These are phyloP conservation scores for Chamaecrista fasciculata DNA, from an alignment of 306 rosid genomes.

Conservation along the genomic window DNA sequence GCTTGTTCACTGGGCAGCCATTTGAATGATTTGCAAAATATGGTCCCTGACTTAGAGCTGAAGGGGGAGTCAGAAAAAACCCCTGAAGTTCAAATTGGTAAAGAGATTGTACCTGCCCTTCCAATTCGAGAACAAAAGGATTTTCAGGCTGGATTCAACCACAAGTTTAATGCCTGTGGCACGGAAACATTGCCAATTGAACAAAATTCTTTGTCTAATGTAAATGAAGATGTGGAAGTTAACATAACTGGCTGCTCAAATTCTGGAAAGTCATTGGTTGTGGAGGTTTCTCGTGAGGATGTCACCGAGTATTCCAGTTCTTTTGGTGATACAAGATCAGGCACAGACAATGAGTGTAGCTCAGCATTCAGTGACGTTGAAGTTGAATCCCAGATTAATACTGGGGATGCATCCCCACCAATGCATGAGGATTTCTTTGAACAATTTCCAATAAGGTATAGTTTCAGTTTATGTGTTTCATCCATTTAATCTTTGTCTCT, in stretches of 20 bases:
- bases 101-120: constrained; percentile 35
- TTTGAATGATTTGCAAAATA: constrained; percentile 36
- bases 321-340: constrained; percentile 61
- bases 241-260: constrained; percentile 42
- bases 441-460: constrained; percentile 54
- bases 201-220: constrained; percentile 28
- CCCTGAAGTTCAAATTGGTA: constrained; percentile 33
- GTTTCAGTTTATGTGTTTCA: constrained; percentile 10
- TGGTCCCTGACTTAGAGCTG: constrained; percentile 53
- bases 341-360: constrained; percentile 41
- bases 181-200: constrained; percentile 26
- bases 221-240: constrained; percentile 49
- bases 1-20: constrained; percentile 27
- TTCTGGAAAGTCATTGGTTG: constrained; percentile 29
- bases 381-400: constrained; percentile 45
- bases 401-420: constrained; percentile 26
- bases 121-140: constrained; percentile 24
- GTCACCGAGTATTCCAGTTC: constrained; percentile 67
- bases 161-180: constrained; percentile 28
- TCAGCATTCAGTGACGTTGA: constrained; percentile 45
- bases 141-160: constrained; percentile 38
- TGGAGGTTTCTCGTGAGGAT: constrained; percentile 46
- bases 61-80: constrained; percentile 36
- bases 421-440: constrained; percentile 37
- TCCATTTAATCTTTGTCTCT: not conserved